Evolutionary conservation across 768 basidiomycete species (phyloP).

Genomic region (Gautieria morchelliformis): DNA sequence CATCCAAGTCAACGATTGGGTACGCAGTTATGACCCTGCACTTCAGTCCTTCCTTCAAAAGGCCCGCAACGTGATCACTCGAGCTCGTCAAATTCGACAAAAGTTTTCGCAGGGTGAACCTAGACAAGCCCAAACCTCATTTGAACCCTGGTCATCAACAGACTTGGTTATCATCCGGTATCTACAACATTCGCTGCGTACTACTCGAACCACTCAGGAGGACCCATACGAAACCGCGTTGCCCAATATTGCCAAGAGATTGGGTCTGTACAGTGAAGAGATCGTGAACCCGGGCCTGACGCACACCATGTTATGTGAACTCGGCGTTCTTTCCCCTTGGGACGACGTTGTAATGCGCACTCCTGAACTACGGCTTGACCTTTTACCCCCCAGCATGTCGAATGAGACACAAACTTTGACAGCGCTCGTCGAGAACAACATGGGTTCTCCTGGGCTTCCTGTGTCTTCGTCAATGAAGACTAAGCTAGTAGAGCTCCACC

Average conservation of each 20-base stretch:
- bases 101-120: constrained; percentile 24
- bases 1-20: constrained; percentile 38
- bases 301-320: constrained; percentile 46
- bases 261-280: constrained; percentile 30
- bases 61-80: constrained; percentile 32
- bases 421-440: neutral
- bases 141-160: constrained; percentile 30
- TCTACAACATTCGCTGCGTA: constrained; percentile 43
- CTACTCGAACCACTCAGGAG: constrained; percentile 37
- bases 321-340: constrained; percentile 79
- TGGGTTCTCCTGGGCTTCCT: neutral
- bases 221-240: constrained; percentile 52
- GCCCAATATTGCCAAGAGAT: constrained; percentile 46
- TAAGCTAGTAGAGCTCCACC: constrained; percentile 6
- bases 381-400: neutral
- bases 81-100: constrained; percentile 20
- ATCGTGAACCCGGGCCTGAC: constrained; percentile 26
- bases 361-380: constrained; percentile 23
- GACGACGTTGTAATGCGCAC: constrained; percentile 47
- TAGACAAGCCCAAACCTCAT: constrained; percentile 18
- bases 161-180: constrained; percentile 54
- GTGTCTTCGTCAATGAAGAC: neutral
- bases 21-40: constrained; percentile 27
- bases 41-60: constrained; percentile 43
- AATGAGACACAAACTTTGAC: neutral